These are phyloP conservation scores for Podaxis mareebaensis DNA, from an alignment of 768 basidiomycete species.

Conservation along the genomic window DNA sequence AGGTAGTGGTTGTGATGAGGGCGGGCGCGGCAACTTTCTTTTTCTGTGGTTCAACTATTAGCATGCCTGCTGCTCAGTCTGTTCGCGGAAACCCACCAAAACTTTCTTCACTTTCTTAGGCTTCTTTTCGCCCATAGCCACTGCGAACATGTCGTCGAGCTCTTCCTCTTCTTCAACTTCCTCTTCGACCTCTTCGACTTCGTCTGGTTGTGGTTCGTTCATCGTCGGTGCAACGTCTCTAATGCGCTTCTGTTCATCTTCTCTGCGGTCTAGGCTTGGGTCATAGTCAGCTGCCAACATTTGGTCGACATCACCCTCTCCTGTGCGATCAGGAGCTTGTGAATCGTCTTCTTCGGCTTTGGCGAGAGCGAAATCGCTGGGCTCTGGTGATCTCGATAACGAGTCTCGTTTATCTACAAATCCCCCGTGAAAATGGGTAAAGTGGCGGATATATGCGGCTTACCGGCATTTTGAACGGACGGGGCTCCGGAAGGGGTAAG, in stretches of 20 bases:
- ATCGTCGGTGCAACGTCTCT: constrained; percentile 27
- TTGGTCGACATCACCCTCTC: constrained; percentile 58
- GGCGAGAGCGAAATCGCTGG: constrained; percentile 63
- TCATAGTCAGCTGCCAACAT: constrained; percentile 95
- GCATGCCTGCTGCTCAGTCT: neutral
- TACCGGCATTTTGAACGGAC: neutral
- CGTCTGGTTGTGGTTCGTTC: constrained; percentile 38
- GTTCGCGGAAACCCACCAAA: constrained; percentile 37
- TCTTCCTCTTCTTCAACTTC: constrained; percentile 81
- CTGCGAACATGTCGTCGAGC: constrained; percentile 95
- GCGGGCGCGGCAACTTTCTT: constrained; percentile 58
- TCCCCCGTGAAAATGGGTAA: neutral
- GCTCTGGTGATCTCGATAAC: constrained; percentile 57
- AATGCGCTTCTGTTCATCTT: constrained; percentile 73
- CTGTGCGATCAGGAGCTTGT: constrained; percentile 36
- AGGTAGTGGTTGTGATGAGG: constrained; percentile 63
- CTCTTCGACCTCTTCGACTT: constrained; percentile 54
- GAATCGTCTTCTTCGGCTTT: constrained; percentile 61
- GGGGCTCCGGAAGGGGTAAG: neutral
- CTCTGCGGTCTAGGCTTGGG: constrained; percentile 70
- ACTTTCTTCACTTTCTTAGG: constrained; percentile 58
- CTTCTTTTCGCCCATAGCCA: constrained; percentile 52
- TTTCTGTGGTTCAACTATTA: neutral
- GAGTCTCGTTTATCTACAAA: constrained; percentile 51
- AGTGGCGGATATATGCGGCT: neutral